Percentiles rank a stretch among this genome's conserved stretches.
Evolutionary conservation across 345 rosid species (phyloP).

Genomic region (Euphorbia pulcherrima): DNA sequence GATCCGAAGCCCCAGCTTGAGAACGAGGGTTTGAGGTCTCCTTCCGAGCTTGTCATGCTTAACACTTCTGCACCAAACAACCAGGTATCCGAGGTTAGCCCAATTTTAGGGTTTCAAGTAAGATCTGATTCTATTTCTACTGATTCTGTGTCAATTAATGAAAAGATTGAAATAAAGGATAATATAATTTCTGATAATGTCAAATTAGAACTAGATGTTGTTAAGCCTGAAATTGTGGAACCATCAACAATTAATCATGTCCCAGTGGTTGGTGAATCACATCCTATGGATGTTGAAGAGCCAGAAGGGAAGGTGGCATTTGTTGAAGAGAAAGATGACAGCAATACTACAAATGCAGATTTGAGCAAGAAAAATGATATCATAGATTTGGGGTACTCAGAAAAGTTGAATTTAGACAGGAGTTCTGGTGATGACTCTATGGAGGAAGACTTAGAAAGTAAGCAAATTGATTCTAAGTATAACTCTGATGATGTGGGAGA

Average conservation of each 20-base stretch:
- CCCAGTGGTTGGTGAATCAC: slow-evolving; percentile 65
- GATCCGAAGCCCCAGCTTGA: slow-evolving; percentile 37
- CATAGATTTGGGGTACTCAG: slow-evolving; percentile 68
- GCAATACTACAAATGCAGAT: slow-evolving; percentile 58
- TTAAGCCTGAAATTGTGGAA: slow-evolving; percentile 77
- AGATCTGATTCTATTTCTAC: slow-evolving; percentile 97
- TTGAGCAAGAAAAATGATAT: slow-evolving; percentile 58
- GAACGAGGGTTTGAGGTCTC: slow-evolving; percentile 43
- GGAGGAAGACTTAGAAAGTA: slow-evolving; percentile 87
- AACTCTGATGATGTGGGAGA: slow-evolving; percentile 49
- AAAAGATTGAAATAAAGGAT: slow-evolving; percentile 94
- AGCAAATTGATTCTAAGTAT: slow-evolving; percentile 64
- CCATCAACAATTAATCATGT: slow-evolving; percentile 60
- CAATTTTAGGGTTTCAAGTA: slow-evolving; percentile 90
- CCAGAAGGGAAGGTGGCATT: slow-evolving; percentile 60
- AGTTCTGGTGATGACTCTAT: slow-evolving; percentile 96
- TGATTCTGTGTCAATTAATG: slow-evolving; percentile 97
- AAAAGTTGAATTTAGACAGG: slow-evolving; percentile 89
- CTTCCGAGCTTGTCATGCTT: slow-evolving; percentile 41
- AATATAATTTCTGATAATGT: slow-evolving; percentile 90
- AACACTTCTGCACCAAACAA: slow-evolving; percentile 55
- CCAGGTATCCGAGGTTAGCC: slow-evolving; percentile 99
- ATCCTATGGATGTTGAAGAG: slow-evolving; percentile 88
- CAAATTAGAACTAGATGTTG: slow-evolving; percentile 90
- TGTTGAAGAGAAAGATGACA: slow-evolving; percentile 62